phyloP scores from a whole-genome alignment of 768 basidiomycete genomes.

The Pleurotus cornucopiae region DNA sequence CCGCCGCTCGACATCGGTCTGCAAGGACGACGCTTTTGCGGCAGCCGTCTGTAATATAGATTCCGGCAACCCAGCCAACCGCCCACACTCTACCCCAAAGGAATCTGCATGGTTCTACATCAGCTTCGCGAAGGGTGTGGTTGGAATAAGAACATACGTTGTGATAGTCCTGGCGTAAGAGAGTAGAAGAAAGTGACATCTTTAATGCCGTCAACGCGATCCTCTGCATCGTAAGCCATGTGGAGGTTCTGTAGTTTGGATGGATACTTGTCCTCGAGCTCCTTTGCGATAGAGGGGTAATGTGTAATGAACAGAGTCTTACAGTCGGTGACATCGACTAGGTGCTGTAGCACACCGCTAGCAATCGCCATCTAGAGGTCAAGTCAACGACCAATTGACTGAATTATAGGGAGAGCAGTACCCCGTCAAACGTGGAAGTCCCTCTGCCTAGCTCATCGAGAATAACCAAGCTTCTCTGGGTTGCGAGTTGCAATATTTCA shows the following conservation, averaged over 20 bases:
- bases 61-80: slow-evolving; percentile 81
- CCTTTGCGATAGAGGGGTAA: slow-evolving; percentile 80
- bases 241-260: slow-evolving; percentile 70
- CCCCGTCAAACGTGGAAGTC: slow-evolving; percentile 90
- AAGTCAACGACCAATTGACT: neutral
- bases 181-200: slow-evolving; percentile 87
- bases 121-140: neutral
- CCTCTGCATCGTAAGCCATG: slow-evolving; percentile 78
- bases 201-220: slow-evolving; percentile 64
- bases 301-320: slow-evolving; percentile 94
- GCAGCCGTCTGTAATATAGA: slow-evolving; percentile 59
- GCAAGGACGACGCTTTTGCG: slow-evolving; percentile 50
- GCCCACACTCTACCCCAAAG: slow-evolving; percentile 90
- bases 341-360: slow-evolving; percentile 70
- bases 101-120: slow-evolving; percentile 42
- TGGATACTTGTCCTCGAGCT: slow-evolving; percentile 58
- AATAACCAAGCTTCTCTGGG: slow-evolving; percentile 76
- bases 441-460: slow-evolving; percentile 89
- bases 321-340: slow-evolving; percentile 53
- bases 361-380: slow-evolving; percentile 77
- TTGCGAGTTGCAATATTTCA: slow-evolving; percentile 79
- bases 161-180: slow-evolving; percentile 66
- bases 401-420: slow-evolving; percentile 21
- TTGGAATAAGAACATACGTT: slow-evolving; percentile 28
- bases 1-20: slow-evolving; percentile 45